A percentile compares a stretch with the other conserved stretches of the same genome.
phyloP scores from a whole-genome alignment of 2,329 filamentous ascomycete species.

The Diplocarpon rosae region DNA sequence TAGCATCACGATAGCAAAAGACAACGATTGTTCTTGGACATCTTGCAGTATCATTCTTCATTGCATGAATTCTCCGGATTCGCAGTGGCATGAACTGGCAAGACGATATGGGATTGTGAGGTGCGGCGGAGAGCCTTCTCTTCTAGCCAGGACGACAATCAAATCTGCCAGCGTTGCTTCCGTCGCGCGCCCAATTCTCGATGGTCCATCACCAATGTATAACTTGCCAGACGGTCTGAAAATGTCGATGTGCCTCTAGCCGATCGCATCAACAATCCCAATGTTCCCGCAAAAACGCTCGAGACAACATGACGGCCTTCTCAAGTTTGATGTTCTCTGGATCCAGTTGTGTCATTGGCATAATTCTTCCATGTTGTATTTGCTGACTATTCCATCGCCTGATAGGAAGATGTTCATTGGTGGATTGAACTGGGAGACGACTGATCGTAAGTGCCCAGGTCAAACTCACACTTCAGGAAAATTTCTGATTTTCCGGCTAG shows the following conservation, averaged over 20 bases:
- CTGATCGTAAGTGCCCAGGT: conserved; percentile 64
- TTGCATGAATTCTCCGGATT: conserved; percentile 22
- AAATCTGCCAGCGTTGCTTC: background rate
- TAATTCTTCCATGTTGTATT: conserved; percentile 6
- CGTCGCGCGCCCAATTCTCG: background rate
- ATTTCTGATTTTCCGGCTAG: conserved; percentile 37
- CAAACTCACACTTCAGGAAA: background rate
- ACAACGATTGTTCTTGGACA: conserved; percentile 32
- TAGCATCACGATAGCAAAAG: conserved; percentile 71
- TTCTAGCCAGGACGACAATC: background rate
- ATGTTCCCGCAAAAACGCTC: background rate
- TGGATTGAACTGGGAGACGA: conserved; percentile 97
- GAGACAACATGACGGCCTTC: no score
- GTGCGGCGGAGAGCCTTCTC: background rate
- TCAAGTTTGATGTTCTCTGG: no score
- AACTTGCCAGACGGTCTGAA: background rate
- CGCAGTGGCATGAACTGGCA: conserved; percentile 4
- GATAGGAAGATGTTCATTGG: conserved; percentile 99
- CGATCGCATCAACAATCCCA: background rate
- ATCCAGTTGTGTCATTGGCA: no score
- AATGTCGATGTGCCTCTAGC: background rate
- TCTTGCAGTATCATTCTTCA: conserved; percentile 28
- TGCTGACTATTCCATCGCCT: conserved; percentile 23
- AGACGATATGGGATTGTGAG: conserved; percentile 1
- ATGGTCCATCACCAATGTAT: background rate